A percentile compares a stretch with the other conserved stretches of the same genome.
Conservation (phyloP, 1,284 basidiomycete genomes). For the Boletus mariae region DNA sequence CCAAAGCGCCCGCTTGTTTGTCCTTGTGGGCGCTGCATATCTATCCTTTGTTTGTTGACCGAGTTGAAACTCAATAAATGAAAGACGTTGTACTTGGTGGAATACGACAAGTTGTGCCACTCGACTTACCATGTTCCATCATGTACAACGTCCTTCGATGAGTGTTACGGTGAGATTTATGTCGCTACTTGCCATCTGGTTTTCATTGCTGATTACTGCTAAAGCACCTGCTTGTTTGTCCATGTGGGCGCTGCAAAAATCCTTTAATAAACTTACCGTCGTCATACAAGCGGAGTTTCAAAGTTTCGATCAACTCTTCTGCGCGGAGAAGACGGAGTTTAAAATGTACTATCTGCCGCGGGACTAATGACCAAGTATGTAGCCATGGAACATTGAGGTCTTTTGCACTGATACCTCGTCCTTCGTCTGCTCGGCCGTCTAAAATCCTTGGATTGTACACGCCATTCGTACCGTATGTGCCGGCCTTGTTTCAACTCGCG, state of each 20-base stretch:
- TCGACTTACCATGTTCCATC: background rate
- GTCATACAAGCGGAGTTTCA: background rate
- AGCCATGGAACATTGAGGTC: too few species aligned
- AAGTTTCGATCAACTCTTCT: background rate
- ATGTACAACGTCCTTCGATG: background rate
- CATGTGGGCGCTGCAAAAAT: background rate
- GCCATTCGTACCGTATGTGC: too few species aligned
- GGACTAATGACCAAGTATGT: background rate
- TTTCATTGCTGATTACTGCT: background rate
- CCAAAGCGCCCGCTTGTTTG: slow-evolving; percentile 40
- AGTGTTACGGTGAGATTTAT: background rate
- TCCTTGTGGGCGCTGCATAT: slow-evolving; percentile 38
- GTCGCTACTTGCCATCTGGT: too few species aligned
- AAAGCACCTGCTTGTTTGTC: background rate
- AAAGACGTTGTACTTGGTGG: background rate
- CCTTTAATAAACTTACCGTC: background rate
- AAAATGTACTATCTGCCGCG: background rate
- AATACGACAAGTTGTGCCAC: background rate
- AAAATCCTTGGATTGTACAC: too few species aligned
- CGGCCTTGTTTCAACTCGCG: too few species aligned
- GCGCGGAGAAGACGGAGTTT: background rate
- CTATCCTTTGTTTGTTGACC: slow-evolving; percentile 32
- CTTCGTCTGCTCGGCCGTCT: too few species aligned
- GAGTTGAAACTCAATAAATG: slow-evolving; percentile 15
- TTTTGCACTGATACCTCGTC: too few species aligned